Evolutionary conservation across 371 early-diverging fungal species (phyloP).

Genomic region (Mucor indicus): DNA sequence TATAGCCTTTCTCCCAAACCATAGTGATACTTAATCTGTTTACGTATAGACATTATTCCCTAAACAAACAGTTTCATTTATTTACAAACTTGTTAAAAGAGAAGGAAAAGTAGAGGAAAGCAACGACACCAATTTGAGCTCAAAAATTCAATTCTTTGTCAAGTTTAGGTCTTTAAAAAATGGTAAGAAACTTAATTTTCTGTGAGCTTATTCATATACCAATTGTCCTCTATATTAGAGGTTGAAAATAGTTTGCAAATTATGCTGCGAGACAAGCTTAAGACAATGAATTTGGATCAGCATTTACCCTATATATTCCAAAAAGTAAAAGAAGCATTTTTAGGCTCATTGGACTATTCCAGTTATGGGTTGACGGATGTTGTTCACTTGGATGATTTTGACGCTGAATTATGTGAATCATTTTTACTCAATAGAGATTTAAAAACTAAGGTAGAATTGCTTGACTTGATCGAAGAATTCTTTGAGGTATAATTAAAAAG

Average conservation of each 20-base stretch:
- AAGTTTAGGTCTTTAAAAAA: constrained; percentile 54
- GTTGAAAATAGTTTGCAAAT: constrained; percentile 58
- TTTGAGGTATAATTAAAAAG: constrained; percentile 32
- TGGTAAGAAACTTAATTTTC: constrained; percentile 30
- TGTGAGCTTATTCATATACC: neutral
- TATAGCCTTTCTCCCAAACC: neutral
- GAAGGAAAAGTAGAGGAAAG: constrained; percentile 9
- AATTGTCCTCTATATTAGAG: constrained; percentile 36
- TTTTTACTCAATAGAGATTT: constrained; percentile 56
- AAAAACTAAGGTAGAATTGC: constrained; percentile 44
- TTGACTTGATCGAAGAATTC: constrained; percentile 51
- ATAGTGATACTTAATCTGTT: no score
- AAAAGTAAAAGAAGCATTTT: constrained; percentile 52
- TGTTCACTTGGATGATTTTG: constrained; percentile 58
- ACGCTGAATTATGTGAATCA: constrained; percentile 52
- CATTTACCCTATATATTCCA: constrained; percentile 51
- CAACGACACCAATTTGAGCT: constrained; percentile 9
- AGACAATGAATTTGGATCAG: constrained; percentile 46
- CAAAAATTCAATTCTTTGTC: constrained; percentile 56
- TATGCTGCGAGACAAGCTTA: constrained; percentile 42
- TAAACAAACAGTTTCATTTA: constrained; percentile 58
- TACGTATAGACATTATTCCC: constrained; percentile 53
- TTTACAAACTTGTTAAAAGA: constrained; percentile 58
- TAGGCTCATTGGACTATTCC: constrained; percentile 53
- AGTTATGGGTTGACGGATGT: constrained; percentile 63